Evolutionary conservation across 2,329 filamentous ascomycete genomes (phyloP).

Genomic region (Triangularia setosa): DNA sequence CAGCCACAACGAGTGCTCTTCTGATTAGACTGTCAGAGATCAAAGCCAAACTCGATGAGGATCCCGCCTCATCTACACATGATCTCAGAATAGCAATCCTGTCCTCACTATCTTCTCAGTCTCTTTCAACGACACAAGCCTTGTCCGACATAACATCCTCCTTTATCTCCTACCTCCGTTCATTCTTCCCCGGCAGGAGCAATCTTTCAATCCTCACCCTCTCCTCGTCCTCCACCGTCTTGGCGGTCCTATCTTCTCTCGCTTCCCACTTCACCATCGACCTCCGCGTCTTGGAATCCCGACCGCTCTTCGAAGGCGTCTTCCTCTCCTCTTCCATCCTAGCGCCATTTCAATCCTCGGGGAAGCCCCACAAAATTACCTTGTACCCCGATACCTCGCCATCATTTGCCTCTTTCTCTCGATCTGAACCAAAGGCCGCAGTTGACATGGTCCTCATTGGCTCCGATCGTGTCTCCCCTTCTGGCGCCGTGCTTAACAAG

Average conservation of each 20-base stretch:
- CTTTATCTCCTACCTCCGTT: conserved; percentile 35
- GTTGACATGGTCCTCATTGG: conserved; percentile 59
- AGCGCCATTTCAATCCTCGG: conserved; percentile 20
- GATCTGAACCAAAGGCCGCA: not conserved
- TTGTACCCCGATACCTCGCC: conserved; percentile 59
- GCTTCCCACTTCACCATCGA: conserved; percentile 42
- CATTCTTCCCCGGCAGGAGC: conserved; percentile 29
- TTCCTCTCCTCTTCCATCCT: conserved; percentile 46
- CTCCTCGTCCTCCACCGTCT: conserved; percentile 61
- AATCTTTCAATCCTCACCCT: conserved; percentile 53
- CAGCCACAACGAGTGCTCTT: conserved; percentile 51
- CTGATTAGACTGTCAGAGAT: conserved; percentile 43
- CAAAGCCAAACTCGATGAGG: conserved; percentile 19
- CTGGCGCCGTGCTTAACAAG: conserved; percentile 63
- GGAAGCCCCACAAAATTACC: conserved; percentile 37
- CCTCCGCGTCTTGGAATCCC: conserved; percentile 61
- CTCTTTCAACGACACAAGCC: not conserved
- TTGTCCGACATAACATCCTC: conserved; percentile 24
- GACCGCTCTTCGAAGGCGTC: conserved; percentile 63
- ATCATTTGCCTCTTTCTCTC: conserved; percentile 43
- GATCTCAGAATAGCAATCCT: not conserved
- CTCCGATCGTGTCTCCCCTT: conserved; percentile 56
- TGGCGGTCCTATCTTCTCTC: conserved; percentile 42
- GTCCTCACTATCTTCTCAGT: not conserved
- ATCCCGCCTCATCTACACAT: not conserved